Percentiles rank a stretch among this genome's conserved stretches.
Evolutionary conservation across 345 rosid genomes (phyloP).

Genomic region (Triadica sebifera): DNA sequence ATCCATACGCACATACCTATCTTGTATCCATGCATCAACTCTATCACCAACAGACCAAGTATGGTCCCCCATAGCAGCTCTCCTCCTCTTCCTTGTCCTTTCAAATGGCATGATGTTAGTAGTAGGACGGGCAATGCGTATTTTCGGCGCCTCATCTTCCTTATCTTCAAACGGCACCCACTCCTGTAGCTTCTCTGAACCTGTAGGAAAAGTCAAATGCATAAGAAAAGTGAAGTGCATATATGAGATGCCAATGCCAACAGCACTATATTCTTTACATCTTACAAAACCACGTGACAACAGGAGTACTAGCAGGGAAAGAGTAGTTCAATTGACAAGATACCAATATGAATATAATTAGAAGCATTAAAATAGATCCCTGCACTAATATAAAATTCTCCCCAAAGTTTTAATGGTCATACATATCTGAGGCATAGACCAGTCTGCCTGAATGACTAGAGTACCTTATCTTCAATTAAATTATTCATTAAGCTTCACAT

Average conservation of each 20-base stretch:
- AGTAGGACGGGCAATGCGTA: constrained; percentile 70
- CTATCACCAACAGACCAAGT: constrained; percentile 88
- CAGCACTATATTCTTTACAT: neutral
- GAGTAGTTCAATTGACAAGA: neutral
- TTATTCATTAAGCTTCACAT: constrained; percentile 1
- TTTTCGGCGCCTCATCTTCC: constrained; percentile 58
- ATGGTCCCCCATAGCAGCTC: constrained; percentile 70
- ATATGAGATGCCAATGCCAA: neutral
- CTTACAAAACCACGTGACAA: neutral
- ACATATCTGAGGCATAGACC: neutral
- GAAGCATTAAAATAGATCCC: neutral
- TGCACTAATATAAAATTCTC: neutral
- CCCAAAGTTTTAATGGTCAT: neutral
- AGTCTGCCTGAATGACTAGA: neutral
- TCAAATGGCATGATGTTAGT: constrained; percentile 60
- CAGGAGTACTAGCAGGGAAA: neutral
- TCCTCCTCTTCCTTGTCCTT: constrained; percentile 93
- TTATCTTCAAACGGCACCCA: constrained; percentile 75
- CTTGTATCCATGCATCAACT: constrained; percentile 82
- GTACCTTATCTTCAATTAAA: neutral
- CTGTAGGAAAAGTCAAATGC: constrained; percentile 29
- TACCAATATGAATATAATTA: neutral
- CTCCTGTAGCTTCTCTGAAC: constrained; percentile 72
- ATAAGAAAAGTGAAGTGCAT: neutral
- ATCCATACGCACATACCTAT: constrained; percentile 47